phyloP scores from a whole-genome alignment of 2,329 filamentous ascomycete species.

The Colletotrichum cordylinicola region DNA sequence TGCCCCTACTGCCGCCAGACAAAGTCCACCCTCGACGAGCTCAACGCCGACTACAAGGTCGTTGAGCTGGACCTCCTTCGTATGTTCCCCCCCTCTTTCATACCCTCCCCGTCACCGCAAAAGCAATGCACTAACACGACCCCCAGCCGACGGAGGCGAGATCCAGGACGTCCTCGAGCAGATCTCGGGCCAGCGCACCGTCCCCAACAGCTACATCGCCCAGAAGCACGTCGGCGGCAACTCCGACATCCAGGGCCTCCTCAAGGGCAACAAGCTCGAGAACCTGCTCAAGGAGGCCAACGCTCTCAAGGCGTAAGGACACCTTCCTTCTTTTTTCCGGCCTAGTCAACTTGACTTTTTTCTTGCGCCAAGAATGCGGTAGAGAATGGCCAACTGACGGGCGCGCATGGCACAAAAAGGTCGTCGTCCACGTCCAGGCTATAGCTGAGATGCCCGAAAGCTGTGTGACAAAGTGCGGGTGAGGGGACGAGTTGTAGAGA shows the following conservation, averaged over 20 bases:
- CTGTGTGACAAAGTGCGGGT: not conserved
- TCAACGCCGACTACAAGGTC: constrained; percentile 74
- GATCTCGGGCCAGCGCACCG: constrained; percentile 83
- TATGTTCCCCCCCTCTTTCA: constrained; percentile 49
- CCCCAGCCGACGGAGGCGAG: constrained; percentile 76
- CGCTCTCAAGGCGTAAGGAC: constrained; percentile 46
- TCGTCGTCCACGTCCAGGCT: not conserved
- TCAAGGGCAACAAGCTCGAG: constrained; percentile 48
- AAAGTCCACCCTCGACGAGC: constrained; percentile 75
- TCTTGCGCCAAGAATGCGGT: not conserved
- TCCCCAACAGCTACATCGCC: constrained; percentile 94
- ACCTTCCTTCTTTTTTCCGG: no score
- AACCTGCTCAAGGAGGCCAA: constrained; percentile 46
- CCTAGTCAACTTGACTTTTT: not conserved
- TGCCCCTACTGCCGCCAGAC: constrained; percentile 89
- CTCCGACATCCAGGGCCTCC: constrained; percentile 76
- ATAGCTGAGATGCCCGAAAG: not conserved
- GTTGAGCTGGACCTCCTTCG: constrained; percentile 87
- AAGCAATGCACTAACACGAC: not conserved
- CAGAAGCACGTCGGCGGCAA: constrained; percentile 96
- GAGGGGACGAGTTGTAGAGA: not conserved
- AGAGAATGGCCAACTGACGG: not conserved
- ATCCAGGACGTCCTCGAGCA: constrained; percentile 85
- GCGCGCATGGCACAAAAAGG: not conserved
- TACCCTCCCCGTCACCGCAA: not conserved